Conservation (phyloP, 1,139 yeast genomes). For the Pichia sp. region DNA sequence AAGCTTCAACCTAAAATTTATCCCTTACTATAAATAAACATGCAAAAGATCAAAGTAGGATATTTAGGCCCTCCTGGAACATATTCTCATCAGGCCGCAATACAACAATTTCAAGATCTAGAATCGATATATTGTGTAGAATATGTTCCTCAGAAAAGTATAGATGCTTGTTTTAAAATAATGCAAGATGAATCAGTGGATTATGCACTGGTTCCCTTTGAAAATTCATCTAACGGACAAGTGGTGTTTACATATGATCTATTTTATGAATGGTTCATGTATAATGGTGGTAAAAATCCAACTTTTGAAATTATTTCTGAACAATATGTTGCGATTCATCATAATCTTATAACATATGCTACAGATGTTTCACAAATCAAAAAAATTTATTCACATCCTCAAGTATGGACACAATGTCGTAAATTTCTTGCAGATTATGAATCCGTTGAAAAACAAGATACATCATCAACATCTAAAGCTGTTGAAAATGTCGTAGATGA, state of each 20-base stretch:
- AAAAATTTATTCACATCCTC: slow-evolving; percentile 85
- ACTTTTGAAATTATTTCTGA: slow-evolving; percentile 60
- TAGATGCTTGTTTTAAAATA: slow-evolving; percentile 59
- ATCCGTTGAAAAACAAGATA: slow-evolving; percentile 44
- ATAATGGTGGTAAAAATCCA: slow-evolving; percentile 17
- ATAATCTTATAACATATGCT: slow-evolving; percentile 57
- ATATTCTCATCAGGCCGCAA: slow-evolving; percentile 83
- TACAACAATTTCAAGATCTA: slow-evolving; percentile 55
- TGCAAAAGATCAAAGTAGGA: slow-evolving; percentile 50
- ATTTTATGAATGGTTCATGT: slow-evolving; percentile 59
- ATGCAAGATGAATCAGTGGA: slow-evolving; percentile 44
- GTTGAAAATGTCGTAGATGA: slow-evolving; percentile 38
- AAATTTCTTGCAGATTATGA: too few relatives aligned
- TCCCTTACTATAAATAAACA: too few relatives aligned
- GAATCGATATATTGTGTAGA: too few relatives aligned
- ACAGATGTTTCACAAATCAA: slow-evolving; percentile 39
- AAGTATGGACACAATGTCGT: slow-evolving; percentile 92
- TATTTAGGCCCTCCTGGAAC: slow-evolving; percentile 89
- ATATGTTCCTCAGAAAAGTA: slow-evolving; percentile 44
- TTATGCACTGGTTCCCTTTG: slow-evolving; percentile 84
- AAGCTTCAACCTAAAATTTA: too few relatives aligned
- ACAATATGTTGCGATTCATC: slow-evolving; percentile 77
- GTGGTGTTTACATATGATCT: slow-evolving; percentile 82
- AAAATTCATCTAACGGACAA: slow-evolving; percentile 92
- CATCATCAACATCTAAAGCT: slow-evolving; percentile 78